These are phyloP conservation scores for Eucommia ulmoides DNA, from an alignment of 257 asterid genomes.

Conservation along the genomic window DNA sequence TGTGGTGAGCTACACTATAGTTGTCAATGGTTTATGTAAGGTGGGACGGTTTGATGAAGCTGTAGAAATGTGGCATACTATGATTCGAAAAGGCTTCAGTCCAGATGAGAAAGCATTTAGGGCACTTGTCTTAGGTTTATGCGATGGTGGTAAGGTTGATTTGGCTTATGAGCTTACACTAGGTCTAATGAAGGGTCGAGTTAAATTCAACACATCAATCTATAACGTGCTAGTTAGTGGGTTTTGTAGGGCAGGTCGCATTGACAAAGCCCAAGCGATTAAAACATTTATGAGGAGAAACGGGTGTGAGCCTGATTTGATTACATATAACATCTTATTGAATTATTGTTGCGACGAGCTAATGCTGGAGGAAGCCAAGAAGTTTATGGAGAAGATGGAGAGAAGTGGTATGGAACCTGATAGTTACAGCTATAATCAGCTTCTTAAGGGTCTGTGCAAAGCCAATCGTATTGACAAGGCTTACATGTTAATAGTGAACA, in stretches of 20 bases:
- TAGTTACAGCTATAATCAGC: conserved; percentile 70
- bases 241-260: conserved; percentile 71
- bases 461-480: conserved; percentile 74
- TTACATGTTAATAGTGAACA: conserved; percentile 35
- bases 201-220: conserved; percentile 38
- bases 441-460: conserved; percentile 77
- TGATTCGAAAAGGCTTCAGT: conserved; percentile 48
- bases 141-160: conserved; percentile 67
- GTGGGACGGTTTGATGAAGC: conserved; percentile 52
- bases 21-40: conserved; percentile 51
- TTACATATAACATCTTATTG: conserved; percentile 65
- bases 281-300: conserved; percentile 69
- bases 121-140: conserved; percentile 76
- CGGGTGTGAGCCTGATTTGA: conserved; percentile 78
- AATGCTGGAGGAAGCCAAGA: conserved; percentile 70
- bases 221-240: conserved; percentile 70
- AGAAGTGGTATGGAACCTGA: conserved; percentile 53
- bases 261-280: conserved; percentile 76
- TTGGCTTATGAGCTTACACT: conserved; percentile 90
- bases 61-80: conserved; percentile 53
- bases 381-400: conserved; percentile 61
- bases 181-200: conserved; percentile 70
- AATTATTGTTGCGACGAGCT: conserved; percentile 58
- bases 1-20: conserved; percentile 65
- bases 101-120: conserved; percentile 76